phyloP scores from a whole-genome alignment of 1,139 yeast species.

The Debaryomyces sp. region DNA sequence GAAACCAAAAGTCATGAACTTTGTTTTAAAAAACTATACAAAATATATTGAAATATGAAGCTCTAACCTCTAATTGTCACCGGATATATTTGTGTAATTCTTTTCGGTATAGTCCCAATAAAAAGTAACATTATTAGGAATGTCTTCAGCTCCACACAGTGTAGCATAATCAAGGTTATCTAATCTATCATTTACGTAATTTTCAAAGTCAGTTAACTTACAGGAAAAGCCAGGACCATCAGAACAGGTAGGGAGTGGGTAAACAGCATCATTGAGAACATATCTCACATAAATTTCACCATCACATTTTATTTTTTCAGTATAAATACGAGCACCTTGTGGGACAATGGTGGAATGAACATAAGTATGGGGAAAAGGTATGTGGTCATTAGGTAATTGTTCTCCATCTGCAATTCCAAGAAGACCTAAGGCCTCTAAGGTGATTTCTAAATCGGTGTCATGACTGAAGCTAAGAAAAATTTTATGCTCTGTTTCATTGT shows the following conservation, averaged over 20 bases:
- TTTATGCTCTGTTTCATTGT: slow-evolving; percentile 25
- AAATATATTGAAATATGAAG: slow-evolving; percentile 20
- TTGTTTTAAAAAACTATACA: too few relatives aligned
- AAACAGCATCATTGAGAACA: slow-evolving; percentile 58
- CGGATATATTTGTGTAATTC: background rate
- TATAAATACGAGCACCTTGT: slow-evolving; percentile 55
- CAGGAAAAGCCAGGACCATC: slow-evolving; percentile 64
- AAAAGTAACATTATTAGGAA: slow-evolving; percentile 28
- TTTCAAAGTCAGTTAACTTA: slow-evolving; percentile 42
- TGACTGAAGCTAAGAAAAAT: slow-evolving; percentile 53
- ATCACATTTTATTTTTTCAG: slow-evolving; percentile 51
- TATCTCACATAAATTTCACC: slow-evolving; percentile 48
- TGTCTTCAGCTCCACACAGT: slow-evolving; percentile 30
- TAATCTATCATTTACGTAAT: slow-evolving; percentile 34
- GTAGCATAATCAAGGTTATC: slow-evolving; percentile 28
- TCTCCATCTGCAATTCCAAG: slow-evolving; percentile 35
- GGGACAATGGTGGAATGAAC: slow-evolving; percentile 53
- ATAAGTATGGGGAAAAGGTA: slow-evolving; percentile 45
- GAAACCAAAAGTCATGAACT: too few relatives aligned
- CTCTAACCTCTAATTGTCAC: slow-evolving; percentile 17
- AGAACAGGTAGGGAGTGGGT: slow-evolving; percentile 53
- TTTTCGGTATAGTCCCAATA: slow-evolving; percentile 33
- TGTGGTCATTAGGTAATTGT: slow-evolving; percentile 29
- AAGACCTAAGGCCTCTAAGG: slow-evolving; percentile 53
- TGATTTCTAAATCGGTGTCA: slow-evolving; percentile 55